These are phyloP conservation scores for Penicillium palitans DNA, from an alignment of 2,329 filamentous ascomycete species.

Conservation along the genomic window DNA sequence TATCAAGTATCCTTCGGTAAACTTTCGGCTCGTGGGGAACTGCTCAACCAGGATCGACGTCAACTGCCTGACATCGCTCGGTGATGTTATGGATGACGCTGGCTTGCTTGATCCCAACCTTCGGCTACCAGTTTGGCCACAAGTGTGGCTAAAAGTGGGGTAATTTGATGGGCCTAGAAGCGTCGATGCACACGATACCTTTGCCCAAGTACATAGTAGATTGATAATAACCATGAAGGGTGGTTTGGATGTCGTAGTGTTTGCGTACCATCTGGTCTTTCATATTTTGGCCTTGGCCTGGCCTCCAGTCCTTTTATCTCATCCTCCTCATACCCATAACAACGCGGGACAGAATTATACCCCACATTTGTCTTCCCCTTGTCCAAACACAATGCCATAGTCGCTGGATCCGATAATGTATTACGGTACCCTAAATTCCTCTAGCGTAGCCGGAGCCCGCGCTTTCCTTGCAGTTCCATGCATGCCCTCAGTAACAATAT, in stretches of 20 bases:
- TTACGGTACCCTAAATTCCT: constrained; percentile 26
- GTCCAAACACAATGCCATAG: constrained; percentile 23
- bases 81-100: constrained; percentile 4
- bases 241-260: constrained; percentile 18
- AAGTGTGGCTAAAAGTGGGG: constrained; percentile 26
- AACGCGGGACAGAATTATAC: neutral
- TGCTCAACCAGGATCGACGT: constrained; percentile 23
- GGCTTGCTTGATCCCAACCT: constrained; percentile 13
- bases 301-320: neutral
- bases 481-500: constrained; percentile 20
- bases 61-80: constrained; percentile 13
- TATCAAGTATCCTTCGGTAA: constrained; percentile 28
- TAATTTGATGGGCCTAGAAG: constrained; percentile 8
- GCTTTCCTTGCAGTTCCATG: constrained; percentile 25
- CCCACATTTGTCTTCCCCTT: constrained; percentile 26
- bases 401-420: constrained; percentile 23
- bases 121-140: constrained; percentile 21
- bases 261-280: constrained; percentile 10
- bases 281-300: neutral
- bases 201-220: neutral
- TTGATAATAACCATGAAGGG: constrained; percentile 17
- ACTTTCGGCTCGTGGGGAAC: constrained; percentile 26
- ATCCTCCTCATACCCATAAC: no score
- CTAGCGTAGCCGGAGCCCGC: constrained; percentile 28
- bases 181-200: neutral